Evolutionary conservation across 2,329 filamentous ascomycete genomes (phyloP), one percentile per base, ranked within the genome.

Genomic region (Paecilomyces sp.): DNA sequence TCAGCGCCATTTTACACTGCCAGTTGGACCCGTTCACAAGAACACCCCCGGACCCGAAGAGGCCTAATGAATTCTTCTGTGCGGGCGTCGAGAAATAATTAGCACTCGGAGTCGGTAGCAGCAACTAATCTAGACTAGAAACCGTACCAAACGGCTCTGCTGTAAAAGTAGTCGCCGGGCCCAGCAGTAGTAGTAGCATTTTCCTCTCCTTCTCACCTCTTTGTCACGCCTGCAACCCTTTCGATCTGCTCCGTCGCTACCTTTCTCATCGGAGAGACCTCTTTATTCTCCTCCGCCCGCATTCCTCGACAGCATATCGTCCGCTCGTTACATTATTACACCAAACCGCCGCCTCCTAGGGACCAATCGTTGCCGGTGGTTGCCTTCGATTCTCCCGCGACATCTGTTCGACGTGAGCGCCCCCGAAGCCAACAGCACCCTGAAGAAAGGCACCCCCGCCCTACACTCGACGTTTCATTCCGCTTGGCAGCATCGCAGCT

Each of bases 381-480:
- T 47, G 18, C 24, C 51, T 22, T 25, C 51, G 51, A 24, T 11
- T 33, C 11, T 12, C 31, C 31, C 31, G 8, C 31, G 31, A 33
- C 31, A 33, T 12, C 25, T 28, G 25, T 28, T 53, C 25, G 50
- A 53, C 50, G 7, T 53, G 22, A 28, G 22, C n/a, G n/a, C 50
- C 50, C 50, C 50, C 50, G 50, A 25, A 53, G 22, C 13, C 50
- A 28, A 53, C 7, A 11, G n/a, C 22, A 53, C 15, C 51, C 22
- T 53, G 22, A 30, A 30, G 22, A 25, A 25, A 4, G 3, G 13
- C 5, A 5, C 51, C 51, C 63, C 61, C 65, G 59, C 63, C 63
- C 52, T 55, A 60, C 56, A 61, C 55, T 61, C 66, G 52, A 63
- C 63, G 60, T 65, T 62, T 66, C 62, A 62, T 61, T 56, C 57